A percentile compares a stretch with the other conserved stretches of the same genome.
Evolutionary conservation across 768 basidiomycete species (phyloP).

Genomic region (Clitopilus hobsonii): DNA sequence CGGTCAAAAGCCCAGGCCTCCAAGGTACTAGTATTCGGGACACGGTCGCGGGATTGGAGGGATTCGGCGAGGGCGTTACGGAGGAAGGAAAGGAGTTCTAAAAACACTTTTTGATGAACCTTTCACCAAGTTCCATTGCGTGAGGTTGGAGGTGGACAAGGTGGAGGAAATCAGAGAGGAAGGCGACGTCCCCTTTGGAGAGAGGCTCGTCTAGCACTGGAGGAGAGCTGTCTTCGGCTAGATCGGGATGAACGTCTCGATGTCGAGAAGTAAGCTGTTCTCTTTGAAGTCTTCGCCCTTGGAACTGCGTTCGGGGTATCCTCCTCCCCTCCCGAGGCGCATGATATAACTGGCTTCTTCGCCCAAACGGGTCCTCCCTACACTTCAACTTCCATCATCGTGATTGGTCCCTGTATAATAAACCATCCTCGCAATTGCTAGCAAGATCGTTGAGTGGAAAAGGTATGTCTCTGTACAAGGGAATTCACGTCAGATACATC

Average conservation of each 20-base stretch:
- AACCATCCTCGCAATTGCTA: no score
- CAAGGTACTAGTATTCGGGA: constrained; percentile 56
- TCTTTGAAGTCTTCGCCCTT: constrained; percentile 71
- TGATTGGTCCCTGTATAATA: no score
- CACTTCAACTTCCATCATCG: constrained; percentile 88
- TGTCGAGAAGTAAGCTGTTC: constrained; percentile 80
- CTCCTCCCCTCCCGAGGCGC: constrained; percentile 89
- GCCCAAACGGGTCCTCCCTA: constrained; percentile 61
- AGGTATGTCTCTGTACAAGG: no score
- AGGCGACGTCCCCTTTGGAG: constrained; percentile 54
- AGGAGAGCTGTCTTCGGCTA: constrained; percentile 43
- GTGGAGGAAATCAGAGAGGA: constrained; percentile 83
- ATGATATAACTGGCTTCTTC: constrained; percentile 94
- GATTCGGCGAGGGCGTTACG: constrained; percentile 57
- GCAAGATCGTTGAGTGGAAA: no score
- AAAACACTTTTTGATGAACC: constrained; percentile 83
- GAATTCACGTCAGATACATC: no score
- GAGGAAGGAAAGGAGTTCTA: constrained; percentile 89
- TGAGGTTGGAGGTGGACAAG: constrained; percentile 84
- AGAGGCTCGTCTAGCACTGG: constrained; percentile 35
- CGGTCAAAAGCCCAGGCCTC: constrained; percentile 60
- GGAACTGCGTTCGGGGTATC: constrained; percentile 51
- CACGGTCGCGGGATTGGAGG: constrained; percentile 62
- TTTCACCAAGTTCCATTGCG: constrained; percentile 73
- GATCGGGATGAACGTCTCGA: constrained; percentile 54